These are phyloP conservation scores for Populus alba DNA, from an alignment of 345 rosid species.

Conservation along the genomic window DNA sequence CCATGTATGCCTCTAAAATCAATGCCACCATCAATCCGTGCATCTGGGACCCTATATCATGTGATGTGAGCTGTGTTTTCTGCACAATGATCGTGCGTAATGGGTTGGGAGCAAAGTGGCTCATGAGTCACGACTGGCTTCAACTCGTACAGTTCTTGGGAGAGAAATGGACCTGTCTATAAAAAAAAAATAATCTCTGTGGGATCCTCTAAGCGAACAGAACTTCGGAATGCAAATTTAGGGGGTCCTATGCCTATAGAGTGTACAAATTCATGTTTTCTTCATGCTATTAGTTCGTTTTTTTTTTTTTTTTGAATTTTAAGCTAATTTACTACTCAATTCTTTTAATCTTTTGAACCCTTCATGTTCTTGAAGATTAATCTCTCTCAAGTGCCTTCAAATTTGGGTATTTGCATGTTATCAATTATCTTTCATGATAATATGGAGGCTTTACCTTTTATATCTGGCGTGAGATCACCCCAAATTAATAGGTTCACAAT, in stretches of 20 bases:
- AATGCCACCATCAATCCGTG: conserved; percentile 9
- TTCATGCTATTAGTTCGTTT: neutral
- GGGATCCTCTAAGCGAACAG: neutral
- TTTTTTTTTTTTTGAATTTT: neutral
- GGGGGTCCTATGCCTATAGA: neutral
- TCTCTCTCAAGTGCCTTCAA: no score
- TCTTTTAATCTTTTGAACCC: neutral
- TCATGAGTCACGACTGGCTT: neutral
- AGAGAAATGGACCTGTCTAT: neutral
- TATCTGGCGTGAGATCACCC: no score
- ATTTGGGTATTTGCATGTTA: no score
- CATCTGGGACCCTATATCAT: conserved; percentile 15
- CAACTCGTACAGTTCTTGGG: neutral
- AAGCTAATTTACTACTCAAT: neutral
- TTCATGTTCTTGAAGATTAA: neutral
- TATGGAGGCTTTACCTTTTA: no score
- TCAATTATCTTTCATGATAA: no score
- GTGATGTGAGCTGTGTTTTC: conserved; percentile 13
- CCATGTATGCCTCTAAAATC: neutral
- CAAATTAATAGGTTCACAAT: no score
- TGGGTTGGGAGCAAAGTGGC: no score
- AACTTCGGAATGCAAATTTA: neutral
- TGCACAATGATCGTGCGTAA: neutral
- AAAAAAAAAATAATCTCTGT: neutral
- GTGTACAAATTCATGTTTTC: neutral